Base-by-base conservation (phyloP, 2,329 filamentous ascomycete genomes). In the Sodiomyces alkalinus region DNA sequence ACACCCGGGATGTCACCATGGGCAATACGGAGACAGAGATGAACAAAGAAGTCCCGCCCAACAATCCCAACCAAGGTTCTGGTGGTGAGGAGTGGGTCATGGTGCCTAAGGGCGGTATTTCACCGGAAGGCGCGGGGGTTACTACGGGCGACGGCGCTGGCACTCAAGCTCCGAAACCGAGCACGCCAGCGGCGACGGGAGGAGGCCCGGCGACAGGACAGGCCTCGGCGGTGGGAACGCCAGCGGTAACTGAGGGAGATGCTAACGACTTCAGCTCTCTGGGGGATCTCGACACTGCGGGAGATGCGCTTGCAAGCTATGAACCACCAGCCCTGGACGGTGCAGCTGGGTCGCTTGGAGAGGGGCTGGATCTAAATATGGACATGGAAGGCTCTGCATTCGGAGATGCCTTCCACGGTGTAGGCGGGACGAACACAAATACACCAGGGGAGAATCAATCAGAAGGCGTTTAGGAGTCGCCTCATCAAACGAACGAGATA, bases 321-420 rank as follows among this genome's bases (percentile, higher is more conserved):
- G 72, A 68, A 22, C 66, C 67, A 11, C 65, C 69, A 10, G 35
- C 29, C 12, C 48, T 62, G 17, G 60, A 61, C 22, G 49, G 45
- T 4, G 48, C 43, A 1, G 53, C 48, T 3, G 60, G 55, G 4
- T 62, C 60, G 17, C 49, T 68, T 4, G 67, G 58, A 14, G 67
- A 70, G 22, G 69, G 65, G 7, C 49, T 68, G n/a, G 64, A 68
- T 45, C 49, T 75, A 28, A 62, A 67, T 40, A 66, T 75, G 56
- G 77, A 76, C 37, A 67, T 83, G 58, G 78, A 82, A 26, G 78
- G 85, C 43, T 82, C 76, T 19, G 81, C 80, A 2, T 90, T 90
- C 55, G 81, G 80, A 3, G 80, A 90, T 41, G 81, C 81, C 1
- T 82, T 87, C 52, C 79, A 85, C 41, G 70, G 67, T 4, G 65